Percentiles rank a stretch among this genome's conserved stretches.
These are phyloP conservation scores for Eragrostis nindensis DNA, from an alignment of 176 grass and related monocot genomes.

Conservation along the genomic window DNA sequence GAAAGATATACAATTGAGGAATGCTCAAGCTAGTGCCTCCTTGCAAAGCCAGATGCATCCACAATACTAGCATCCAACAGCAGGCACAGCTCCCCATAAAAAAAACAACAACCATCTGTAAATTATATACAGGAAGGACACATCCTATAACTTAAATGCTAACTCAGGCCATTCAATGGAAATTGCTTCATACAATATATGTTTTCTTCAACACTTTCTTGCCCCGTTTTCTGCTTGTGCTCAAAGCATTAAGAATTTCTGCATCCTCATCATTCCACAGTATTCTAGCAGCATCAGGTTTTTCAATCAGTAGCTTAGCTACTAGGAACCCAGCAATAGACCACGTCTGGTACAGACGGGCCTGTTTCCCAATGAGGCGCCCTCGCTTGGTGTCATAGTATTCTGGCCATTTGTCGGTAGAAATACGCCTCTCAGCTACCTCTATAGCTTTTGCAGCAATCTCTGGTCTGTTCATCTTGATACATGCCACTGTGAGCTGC, in stretches of 20 bases:
- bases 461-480: slow-evolving; percentile 88
- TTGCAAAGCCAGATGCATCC: slow-evolving; percentile 59
- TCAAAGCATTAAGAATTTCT: slow-evolving; percentile 83
- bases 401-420: slow-evolving; percentile 83
- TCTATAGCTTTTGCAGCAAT: slow-evolving; percentile 84
- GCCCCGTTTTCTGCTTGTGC: slow-evolving; percentile 64
- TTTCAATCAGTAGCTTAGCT: slow-evolving; percentile 70
- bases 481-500: slow-evolving; percentile 84
- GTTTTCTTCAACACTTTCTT: slow-evolving; percentile 89
- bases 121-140: slow-evolving; percentile 53
- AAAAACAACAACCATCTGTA: too few relatives aligned
- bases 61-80: slow-evolving; percentile 58
- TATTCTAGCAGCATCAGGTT: slow-evolving; percentile 79
- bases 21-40: slow-evolving; percentile 31
- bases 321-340: slow-evolving; percentile 82
- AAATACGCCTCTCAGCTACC: slow-evolving; percentile 67
- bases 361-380: slow-evolving; percentile 85
- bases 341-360: slow-evolving; percentile 83
- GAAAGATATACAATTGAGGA: slow-evolving; percentile 15
- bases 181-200: slow-evolving; percentile 64
- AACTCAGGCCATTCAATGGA: slow-evolving; percentile 10
- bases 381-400: slow-evolving; percentile 84
- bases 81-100: slow-evolving; percentile 23
- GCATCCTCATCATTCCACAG: slow-evolving; percentile 89
- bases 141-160: slow-evolving; percentile 45